Percentiles rank a stretch among this genome's conserved stretches.
These are phyloP conservation scores for Paspalum notatum DNA, from an alignment of 176 grass and related monocot species.

Conservation along the genomic window DNA sequence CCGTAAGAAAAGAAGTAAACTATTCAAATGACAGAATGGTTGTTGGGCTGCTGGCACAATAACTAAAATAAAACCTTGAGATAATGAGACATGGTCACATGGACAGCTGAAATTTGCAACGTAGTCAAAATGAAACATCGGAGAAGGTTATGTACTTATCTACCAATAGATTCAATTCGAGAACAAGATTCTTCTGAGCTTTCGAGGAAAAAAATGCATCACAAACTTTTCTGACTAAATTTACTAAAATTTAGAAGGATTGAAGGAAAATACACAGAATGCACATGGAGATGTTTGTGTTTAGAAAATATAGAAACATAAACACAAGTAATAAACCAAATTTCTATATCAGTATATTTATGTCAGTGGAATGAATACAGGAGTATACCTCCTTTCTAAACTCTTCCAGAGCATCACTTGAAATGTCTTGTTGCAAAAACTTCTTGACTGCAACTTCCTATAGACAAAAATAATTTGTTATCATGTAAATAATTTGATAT, in stretches of 20 bases:
- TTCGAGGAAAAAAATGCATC: not conserved
- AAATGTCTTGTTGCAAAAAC: conserved; percentile 99
- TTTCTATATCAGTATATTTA: conserved; percentile 24
- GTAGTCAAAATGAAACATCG: not conserved
- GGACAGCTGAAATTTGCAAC: conserved; percentile 13
- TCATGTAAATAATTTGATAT: conserved; percentile 22
- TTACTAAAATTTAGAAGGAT: not conserved
- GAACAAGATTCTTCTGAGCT: not conserved
- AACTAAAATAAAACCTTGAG: not conserved
- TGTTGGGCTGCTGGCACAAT: conserved; percentile 20
- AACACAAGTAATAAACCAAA: conserved; percentile 16
- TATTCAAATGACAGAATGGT: conserved; percentile 21
- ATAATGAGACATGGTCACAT: not conserved
- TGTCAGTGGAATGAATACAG: conserved; percentile 20
- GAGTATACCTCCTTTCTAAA: conserved; percentile 91
- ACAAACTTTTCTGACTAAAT: conserved; percentile 14
- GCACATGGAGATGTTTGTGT: not conserved
- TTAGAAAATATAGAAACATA: conserved; percentile 11
- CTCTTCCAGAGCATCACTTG: conserved; percentile 95
- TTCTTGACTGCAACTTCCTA: conserved; percentile 99
- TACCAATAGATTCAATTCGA: not conserved
- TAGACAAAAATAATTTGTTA: conserved; percentile 42
- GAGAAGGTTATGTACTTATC: not conserved
- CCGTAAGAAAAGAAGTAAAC: conserved; percentile 10
- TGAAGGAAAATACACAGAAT: not conserved